Conservation (phyloP, 176 grass and related monocot genomes). For the Poa annua region DNA sequence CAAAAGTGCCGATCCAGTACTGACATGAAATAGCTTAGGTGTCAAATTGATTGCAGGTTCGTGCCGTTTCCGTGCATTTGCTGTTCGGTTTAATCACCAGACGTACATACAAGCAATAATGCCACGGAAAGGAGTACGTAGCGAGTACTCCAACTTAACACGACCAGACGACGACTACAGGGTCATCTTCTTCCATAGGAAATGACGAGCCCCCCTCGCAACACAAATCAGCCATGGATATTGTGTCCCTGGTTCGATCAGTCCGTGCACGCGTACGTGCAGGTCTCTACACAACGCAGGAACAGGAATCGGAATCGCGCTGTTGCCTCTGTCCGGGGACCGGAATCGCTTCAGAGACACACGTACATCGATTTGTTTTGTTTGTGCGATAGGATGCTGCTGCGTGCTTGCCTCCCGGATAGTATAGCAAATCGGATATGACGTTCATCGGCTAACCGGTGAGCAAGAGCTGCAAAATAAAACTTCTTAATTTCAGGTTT, state of each 20-base stretch:
- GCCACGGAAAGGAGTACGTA: background rate
- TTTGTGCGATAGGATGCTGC: slow-evolving; percentile 20
- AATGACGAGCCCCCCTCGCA: too few species aligned
- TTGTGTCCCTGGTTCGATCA: background rate
- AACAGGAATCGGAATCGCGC: slow-evolving; percentile 17
- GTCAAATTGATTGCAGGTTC: slow-evolving; percentile 19
- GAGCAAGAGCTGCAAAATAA: background rate
- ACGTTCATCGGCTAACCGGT: slow-evolving; percentile 35
- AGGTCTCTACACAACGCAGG: background rate
- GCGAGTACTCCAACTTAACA: background rate
- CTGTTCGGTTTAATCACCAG: slow-evolving; percentile 22
- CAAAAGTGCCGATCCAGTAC: background rate
- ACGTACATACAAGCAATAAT: background rate
- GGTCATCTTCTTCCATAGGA: background rate
- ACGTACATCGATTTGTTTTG: background rate
- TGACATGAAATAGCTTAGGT: background rate
- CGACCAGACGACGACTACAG: background rate
- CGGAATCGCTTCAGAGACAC: background rate
- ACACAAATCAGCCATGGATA: background rate
- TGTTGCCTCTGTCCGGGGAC: background rate
- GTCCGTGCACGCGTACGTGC: background rate
- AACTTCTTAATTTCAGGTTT: background rate
- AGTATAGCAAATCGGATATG: background rate
- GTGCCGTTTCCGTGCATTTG: background rate
- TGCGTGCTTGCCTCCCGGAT: slow-evolving; percentile 7